Percentiles rank a stretch among this genome's conserved stretches.
Conservation (phyloP, 106 monocot species). For the Dendrobium chrysotoxum region DNA sequence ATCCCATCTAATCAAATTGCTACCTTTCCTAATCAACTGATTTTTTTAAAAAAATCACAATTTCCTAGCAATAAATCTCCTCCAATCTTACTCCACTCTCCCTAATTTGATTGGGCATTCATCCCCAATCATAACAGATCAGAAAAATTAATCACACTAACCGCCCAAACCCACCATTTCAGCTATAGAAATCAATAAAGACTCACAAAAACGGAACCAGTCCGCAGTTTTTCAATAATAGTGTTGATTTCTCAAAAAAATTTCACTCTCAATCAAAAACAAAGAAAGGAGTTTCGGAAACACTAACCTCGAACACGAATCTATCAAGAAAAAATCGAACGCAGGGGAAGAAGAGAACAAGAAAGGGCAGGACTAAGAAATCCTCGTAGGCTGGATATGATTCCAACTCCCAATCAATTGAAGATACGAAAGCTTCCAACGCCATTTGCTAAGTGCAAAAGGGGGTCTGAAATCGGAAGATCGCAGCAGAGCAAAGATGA, state of each 20-base stretch:
- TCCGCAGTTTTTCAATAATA: not conserved
- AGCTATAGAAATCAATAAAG: not conserved
- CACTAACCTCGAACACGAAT: constrained; percentile 77
- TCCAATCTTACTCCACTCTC: not conserved
- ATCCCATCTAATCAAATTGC: not conserved
- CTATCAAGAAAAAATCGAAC: constrained; percentile 71
- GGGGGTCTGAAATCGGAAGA: not conserved
- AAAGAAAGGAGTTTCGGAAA: not conserved
- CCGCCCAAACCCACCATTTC: not conserved
- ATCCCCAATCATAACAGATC: not conserved
- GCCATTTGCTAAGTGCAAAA: constrained; percentile 16
- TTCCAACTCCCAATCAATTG: constrained; percentile 50
- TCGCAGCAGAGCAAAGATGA: not conserved
- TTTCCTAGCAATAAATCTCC: not conserved
- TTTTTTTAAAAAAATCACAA: not conserved
- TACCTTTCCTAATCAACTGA: not conserved
- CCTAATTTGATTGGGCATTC: not conserved
- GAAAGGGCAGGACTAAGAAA: constrained; percentile 50
- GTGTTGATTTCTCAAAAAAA: not conserved
- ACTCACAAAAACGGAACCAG: not conserved
- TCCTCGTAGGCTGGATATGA: constrained; percentile 53
- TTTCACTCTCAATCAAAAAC: not conserved
- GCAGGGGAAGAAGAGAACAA: constrained; percentile 60
- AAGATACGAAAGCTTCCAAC: constrained; percentile 6
- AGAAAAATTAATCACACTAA: not conserved